These are phyloP conservation scores for Metschnikowia anglica DNA, from an alignment of 805 yeast species.

Conservation along the genomic window DNA sequence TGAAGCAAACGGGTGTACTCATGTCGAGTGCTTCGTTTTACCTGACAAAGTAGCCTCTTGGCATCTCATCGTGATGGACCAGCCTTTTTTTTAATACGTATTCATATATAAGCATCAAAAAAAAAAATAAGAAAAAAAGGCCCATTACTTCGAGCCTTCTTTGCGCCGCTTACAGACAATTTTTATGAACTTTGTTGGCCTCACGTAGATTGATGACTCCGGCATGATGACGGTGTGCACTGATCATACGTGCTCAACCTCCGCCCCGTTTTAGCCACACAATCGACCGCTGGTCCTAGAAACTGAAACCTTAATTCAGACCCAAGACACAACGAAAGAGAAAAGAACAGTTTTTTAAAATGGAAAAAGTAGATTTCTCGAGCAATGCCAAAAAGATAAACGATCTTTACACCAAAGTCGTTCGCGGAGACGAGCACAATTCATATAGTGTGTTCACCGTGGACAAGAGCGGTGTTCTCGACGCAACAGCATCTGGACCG, in stretches of 20 bases:
- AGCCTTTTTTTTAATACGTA: no score
- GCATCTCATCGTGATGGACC: no score
- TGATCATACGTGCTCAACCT: not conserved
- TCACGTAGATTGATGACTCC: not conserved
- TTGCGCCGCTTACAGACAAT: no score
- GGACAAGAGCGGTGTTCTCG: conserved; percentile 50
- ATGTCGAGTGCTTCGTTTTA: no score
- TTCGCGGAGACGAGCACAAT: conserved; percentile 66
- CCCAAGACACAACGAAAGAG: not conserved
- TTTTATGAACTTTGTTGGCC: no score
- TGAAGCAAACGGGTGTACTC: no score
- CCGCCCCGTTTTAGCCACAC: not conserved
- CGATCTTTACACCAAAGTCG: conserved; percentile 72
- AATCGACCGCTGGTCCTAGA: not conserved
- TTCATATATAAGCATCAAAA: no score
- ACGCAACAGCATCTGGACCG: conserved; percentile 51
- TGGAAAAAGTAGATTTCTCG: conserved; percentile 60
- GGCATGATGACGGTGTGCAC: conserved; percentile 1
- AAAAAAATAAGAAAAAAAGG: no score
- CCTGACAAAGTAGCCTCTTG: no score
- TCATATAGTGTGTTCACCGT: conserved; percentile 84
- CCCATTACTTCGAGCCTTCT: no score
- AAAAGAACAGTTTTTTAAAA: conserved; percentile 16
- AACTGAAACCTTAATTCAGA: not conserved
- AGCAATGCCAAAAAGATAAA: conserved; percentile 76